Conservation (phyloP, 352 stramenopile species). For the Phytopythium boreale region DNA sequence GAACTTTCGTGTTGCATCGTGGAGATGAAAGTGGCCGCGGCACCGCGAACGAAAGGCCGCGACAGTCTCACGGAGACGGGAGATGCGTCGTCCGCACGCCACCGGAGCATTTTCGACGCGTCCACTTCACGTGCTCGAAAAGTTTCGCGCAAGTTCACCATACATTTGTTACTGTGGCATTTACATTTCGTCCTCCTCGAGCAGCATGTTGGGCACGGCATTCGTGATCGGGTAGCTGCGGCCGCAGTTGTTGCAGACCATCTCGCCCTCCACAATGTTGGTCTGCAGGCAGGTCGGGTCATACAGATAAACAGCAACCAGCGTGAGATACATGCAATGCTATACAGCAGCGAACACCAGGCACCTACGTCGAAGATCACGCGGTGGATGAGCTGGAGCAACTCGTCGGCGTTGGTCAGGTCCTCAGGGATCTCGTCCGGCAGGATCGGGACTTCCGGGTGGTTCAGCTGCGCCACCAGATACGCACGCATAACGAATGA, state of each 20-base stretch:
- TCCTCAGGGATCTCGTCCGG: conserved; percentile 63
- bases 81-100: not conserved
- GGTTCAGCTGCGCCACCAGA: conserved; percentile 50
- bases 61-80: not conserved
- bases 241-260: conserved; percentile 84
- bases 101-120: not conserved
- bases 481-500: not conserved
- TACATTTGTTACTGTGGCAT: conserved; percentile 9
- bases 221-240: conserved; percentile 76
- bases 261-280: conserved; percentile 81
- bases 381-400: conserved; percentile 74
- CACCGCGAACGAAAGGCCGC: not conserved
- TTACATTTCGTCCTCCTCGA: conserved; percentile 86
- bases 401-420: conserved; percentile 51
- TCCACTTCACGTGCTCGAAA: not conserved
- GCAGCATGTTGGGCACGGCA: conserved; percentile 82
- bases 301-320: not conserved
- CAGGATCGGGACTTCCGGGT: conserved; percentile 71
- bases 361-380: conserved; percentile 77
- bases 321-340: not conserved
- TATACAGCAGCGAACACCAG: not conserved
- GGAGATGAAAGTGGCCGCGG: not conserved
- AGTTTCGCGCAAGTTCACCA: not conserved
- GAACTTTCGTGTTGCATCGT: not conserved
- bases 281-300: conserved; percentile 33